Evolutionary conservation across 2,329 filamentous ascomycete genomes (phyloP).

Genomic region (Thermothelomyces thermophilus): DNA sequence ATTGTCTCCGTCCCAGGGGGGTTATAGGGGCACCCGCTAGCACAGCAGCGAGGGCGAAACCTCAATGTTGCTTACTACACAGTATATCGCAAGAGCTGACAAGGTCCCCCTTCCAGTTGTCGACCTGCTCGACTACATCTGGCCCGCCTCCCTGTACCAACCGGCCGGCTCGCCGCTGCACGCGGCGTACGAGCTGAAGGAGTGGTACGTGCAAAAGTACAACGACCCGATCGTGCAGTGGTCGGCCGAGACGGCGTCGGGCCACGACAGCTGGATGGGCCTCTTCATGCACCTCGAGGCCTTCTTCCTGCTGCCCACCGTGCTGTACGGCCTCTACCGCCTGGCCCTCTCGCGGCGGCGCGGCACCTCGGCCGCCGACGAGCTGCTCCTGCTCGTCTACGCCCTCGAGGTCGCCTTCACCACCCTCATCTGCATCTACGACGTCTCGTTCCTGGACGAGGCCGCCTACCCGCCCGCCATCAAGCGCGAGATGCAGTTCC

Average conservation of each 20-base stretch:
- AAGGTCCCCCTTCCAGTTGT: too few relatives aligned
- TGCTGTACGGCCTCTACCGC: constrained; percentile 39
- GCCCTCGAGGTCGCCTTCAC: constrained; percentile 46
- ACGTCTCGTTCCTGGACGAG: constrained; percentile 44
- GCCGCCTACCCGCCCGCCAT: constrained; percentile 37
- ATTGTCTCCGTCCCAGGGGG: too few relatives aligned
- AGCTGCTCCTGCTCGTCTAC: constrained; percentile 48
- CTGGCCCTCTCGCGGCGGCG: constrained; percentile 29
- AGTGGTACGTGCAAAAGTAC: constrained; percentile 41
- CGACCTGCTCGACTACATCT: constrained; percentile 49
- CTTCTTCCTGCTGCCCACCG: constrained; percentile 44
- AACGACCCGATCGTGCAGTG: constrained; percentile 48
- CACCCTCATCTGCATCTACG: constrained; percentile 44
- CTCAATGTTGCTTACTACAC: too few relatives aligned
- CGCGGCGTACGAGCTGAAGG: constrained; percentile 39
- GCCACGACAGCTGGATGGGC: constrained; percentile 42
- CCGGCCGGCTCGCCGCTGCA: constrained; percentile 40
- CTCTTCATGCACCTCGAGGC: constrained; percentile 46
- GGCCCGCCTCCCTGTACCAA: constrained; percentile 42
- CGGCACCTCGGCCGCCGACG: constrained; percentile 34
- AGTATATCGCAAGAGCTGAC: too few relatives aligned
- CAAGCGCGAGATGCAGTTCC: constrained; percentile 42
- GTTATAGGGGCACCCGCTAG: too few relatives aligned
- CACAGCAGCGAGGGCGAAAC: too few relatives aligned
- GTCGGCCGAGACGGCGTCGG: constrained; percentile 27